Evolutionary conservation across 2,329 filamentous ascomycete genomes (phyloP), one percentile per base, ranked within the genome.

Genomic region (Botrytis hyacinthi): DNA sequence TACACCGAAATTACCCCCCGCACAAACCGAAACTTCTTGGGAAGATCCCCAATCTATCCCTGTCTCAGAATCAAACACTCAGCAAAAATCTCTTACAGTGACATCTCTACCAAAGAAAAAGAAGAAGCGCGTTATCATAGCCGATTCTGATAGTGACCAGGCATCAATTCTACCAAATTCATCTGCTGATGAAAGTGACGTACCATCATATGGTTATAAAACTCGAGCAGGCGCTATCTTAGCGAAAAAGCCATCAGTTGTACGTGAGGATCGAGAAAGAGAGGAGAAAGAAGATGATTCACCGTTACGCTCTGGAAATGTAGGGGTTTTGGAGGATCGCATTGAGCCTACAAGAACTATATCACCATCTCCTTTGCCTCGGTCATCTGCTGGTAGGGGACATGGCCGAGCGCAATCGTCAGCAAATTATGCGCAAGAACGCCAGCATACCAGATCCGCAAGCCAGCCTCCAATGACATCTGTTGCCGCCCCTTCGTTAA

Each of bases 181-280:
- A 35, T 81, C 80, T 26, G 80, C 80, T 54, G 76, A 76, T 44
- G 80, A 81, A 22, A 80, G 77, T 62, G 79, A 81, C 70, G 61
- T 73, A 63, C 73, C 73, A 1, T 73, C 75, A 42, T 40, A 73
- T 51, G 70, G 29, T 40, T 76, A 74, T 44, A 77, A 77, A 71
- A 75, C 74, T 44, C 73, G 76, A 32, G 70, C 76, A n/a, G 78
- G 75, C 29, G 65, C 76, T 10, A 67, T 77, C n/a, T 71, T 81
- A 26, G 77, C 73, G 44, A 84, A 84, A 76, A 83, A 84, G 73
- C 83, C 85, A 20, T 85, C 84, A 5, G 80, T 84, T 20, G 84
- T 87, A 1, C 81, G 81, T 22, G 87, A 89, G 74, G 83, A 85
- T 69, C 79, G 82, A 54, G 84, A 84, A 61, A 77, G 79, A 35